Percentiles rank a stretch among this genome's conserved stretches.
Conservation (phyloP, 805 yeast species). For the Yarrowia sp. region DNA sequence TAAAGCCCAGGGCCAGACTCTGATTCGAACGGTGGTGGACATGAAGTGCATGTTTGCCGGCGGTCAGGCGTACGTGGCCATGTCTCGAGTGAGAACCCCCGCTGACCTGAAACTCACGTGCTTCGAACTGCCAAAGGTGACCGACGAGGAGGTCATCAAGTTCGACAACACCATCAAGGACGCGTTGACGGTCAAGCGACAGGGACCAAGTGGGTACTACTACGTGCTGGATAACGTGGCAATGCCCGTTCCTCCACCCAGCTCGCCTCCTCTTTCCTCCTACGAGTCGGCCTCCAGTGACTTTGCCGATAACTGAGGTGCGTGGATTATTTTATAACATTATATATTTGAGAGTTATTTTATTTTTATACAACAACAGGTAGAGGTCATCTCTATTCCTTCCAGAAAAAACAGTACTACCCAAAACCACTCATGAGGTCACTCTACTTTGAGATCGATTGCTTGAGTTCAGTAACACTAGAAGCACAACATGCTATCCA, state of each 20-base stretch:
- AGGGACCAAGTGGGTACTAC: neutral
- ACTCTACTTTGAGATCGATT: too few species aligned
- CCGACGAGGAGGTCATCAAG: constrained; percentile 35
- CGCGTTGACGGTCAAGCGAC: neutral
- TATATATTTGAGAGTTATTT: too few species aligned
- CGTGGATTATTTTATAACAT: neutral
- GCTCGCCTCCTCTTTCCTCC: constrained; percentile 4
- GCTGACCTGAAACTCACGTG: constrained; percentile 79
- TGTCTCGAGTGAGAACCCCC: constrained; percentile 85
- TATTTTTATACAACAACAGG: too few species aligned
- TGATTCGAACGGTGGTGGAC: constrained; percentile 78
- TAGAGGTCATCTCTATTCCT: too few species aligned
- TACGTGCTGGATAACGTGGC: neutral
- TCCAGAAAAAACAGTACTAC: too few species aligned
- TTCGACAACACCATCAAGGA: constrained; percentile 19
- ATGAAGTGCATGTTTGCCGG: constrained; percentile 77
- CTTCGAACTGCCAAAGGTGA: constrained; percentile 66
- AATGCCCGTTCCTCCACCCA: neutral
- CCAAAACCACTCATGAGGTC: too few species aligned
- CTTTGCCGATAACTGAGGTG: neutral
- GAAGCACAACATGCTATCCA: too few species aligned
- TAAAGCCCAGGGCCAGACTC: constrained; percentile 93
- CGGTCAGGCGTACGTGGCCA: constrained; percentile 96
- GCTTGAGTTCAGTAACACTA: too few species aligned
- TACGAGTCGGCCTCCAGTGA: constrained; percentile 1